Evolutionary conservation across 176 grass and related monocot genomes (phyloP), one percentile per base, ranked within the genome.

Genomic region (Thalia dealbata): DNA sequence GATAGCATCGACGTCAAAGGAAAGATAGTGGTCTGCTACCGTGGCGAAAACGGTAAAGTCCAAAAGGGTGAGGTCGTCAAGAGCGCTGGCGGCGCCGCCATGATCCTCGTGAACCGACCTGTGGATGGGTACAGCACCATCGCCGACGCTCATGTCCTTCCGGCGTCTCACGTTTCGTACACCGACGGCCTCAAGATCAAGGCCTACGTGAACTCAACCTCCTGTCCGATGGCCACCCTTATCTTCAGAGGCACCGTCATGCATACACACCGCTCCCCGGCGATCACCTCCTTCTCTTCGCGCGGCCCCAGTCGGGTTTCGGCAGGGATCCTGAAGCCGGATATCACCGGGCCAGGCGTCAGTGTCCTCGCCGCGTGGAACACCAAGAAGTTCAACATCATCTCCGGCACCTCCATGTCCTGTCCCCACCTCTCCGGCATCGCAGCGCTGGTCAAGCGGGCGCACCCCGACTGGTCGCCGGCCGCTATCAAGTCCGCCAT

Each of bases 381-480:
- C 0, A 71, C 58, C 13, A 9, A 10, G 0, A 78, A 64, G 38
- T 92, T 86, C 75, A 75, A 50, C 28, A 13, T 86, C 22, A 14
- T 78, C 27, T 86, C 81, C 10, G 81, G 86, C 68, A 92, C 86
- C 0, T 92, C 90, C 71, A 92, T 92, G 90, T 27, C 90, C 24
- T 26, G 81, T 22, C 90, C 86, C 14, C 86, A 92, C 81, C 81
- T 89, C 4, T 74, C 74, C 1, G 90, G 90, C 21, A 86, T 92
- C 63, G 90, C 81, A 0, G 86, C 86, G 22, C 76, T 89, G 74
- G 54, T 92, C 15, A 92, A 82, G 73, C 61, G 43, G 21, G 81
- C 81, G 44, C 81, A 76, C 7, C 90, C 78, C 4, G 46, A 23
- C 60, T 89, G 90, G 90, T 89, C 86, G 0, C 90, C 86, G 16